These are phyloP conservation scores for Penicillium aurantiogriseum DNA, from an alignment of 2,329 filamentous ascomycete genomes.

Conservation along the genomic window DNA sequence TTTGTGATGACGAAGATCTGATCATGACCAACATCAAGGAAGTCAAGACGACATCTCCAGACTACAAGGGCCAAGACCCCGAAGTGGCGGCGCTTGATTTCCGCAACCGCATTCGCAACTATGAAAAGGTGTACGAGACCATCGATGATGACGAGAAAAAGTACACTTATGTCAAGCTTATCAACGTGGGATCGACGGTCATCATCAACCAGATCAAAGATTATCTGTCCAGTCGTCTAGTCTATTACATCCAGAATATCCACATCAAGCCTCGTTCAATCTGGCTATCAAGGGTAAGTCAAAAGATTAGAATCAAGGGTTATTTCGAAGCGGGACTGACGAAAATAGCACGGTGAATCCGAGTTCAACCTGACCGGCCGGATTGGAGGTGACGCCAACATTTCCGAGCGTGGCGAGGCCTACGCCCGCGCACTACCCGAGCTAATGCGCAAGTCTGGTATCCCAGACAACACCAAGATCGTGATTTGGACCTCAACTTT, in stretches of 20 bases:
- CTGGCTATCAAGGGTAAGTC: conserved; percentile 84
- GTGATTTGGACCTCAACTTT: conserved; percentile 75
- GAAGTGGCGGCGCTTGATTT: conserved; percentile 90
- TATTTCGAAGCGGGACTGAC: conserved; percentile 18
- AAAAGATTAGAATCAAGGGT: background rate
- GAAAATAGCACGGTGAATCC: conserved; percentile 80
- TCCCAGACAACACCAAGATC: conserved; percentile 63
- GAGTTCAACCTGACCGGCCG: conserved; percentile 85
- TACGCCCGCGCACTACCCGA: conserved; percentile 84
- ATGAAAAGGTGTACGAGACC: conserved; percentile 94
- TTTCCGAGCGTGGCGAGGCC: conserved; percentile 81
- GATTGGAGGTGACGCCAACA: conserved; percentile 86
- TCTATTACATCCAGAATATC: conserved; percentile 98
- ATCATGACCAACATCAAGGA: conserved; percentile 99
- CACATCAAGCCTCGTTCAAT: conserved; percentile 96
- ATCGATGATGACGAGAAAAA: conserved; percentile 85
- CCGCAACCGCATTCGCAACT: conserved; percentile 89
- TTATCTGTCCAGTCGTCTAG: conserved; percentile 91
- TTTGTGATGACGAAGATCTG: conserved; percentile 90
- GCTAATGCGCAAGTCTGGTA: conserved; percentile 79
- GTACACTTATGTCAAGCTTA: conserved; percentile 94
- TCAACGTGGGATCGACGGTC: conserved; percentile 92
- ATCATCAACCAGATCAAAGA: conserved; percentile 98
- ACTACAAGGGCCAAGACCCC: conserved; percentile 91
- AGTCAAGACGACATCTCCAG: conserved; percentile 93